phyloP scores from a whole-genome alignment of 352 stramenopile species.

The Phytophthora macrochlamydospora region DNA sequence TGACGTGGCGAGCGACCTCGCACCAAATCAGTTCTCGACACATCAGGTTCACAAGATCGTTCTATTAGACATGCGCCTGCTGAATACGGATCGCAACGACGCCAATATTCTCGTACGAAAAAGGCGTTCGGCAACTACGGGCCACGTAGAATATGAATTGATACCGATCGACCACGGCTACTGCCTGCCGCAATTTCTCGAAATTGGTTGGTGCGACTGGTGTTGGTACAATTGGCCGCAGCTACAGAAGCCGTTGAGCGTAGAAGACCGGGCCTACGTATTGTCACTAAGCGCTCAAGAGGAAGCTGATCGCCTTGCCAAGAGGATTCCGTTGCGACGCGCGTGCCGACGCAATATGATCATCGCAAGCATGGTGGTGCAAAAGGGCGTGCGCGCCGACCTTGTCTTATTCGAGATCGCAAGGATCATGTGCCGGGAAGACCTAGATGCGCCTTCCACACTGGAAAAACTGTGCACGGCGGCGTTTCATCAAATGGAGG shows the following conservation, averaged over 20 bases:
- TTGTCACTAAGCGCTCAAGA: constrained; percentile 59
- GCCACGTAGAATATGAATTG: constrained; percentile 88
- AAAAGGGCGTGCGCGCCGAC: constrained; percentile 73
- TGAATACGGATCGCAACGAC: constrained; percentile 98
- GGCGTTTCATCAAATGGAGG: constrained; percentile 67
- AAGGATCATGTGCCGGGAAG: constrained; percentile 85
- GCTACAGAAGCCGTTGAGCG: constrained; percentile 70
- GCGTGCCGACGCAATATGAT: constrained; percentile 83
- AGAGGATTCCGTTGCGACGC: constrained; percentile 75
- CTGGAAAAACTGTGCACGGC: constrained; percentile 72
- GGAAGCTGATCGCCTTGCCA: constrained; percentile 59
- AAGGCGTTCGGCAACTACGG: constrained; percentile 50
- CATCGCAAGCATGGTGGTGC: constrained; percentile 77
- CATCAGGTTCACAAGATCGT: constrained; percentile 99
- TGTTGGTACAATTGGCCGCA: constrained; percentile 99
- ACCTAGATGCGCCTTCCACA: constrained; percentile 72
- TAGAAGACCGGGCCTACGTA: constrained; percentile 66
- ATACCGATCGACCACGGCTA: constrained; percentile 99
- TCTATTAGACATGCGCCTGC: constrained; percentile 97
- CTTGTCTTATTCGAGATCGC: constrained; percentile 77
- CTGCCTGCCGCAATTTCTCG: constrained; percentile 94
- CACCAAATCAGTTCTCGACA: constrained; percentile 86
- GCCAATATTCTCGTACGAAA: constrained; percentile 97
- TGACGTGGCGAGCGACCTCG: constrained; percentile 95
- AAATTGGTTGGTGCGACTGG: constrained; percentile 99